Evolutionary conservation across 1,139 yeast species (phyloP).

Genomic region (Pichia sp.): DNA sequence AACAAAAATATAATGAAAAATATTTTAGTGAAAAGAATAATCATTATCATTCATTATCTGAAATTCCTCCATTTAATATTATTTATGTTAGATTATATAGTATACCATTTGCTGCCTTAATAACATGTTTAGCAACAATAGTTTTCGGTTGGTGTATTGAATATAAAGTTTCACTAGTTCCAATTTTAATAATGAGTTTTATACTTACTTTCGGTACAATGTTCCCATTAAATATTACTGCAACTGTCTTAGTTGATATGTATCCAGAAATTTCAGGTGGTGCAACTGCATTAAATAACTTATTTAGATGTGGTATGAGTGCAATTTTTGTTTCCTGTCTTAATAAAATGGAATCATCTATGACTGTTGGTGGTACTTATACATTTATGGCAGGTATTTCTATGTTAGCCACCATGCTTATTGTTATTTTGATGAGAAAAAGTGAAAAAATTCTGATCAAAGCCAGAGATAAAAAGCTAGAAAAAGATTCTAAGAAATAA

Average conservation of each 20-base stretch:
- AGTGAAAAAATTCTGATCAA: conserved; percentile 15
- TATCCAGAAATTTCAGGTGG: conserved; percentile 56
- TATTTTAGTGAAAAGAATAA: conserved; percentile 6
- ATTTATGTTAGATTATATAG: conserved; percentile 42
- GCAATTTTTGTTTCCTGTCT: conserved; percentile 62
- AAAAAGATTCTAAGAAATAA: background rate
- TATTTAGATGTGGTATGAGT: conserved; percentile 53
- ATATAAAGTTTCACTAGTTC: conserved; percentile 42
- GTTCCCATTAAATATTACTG: conserved; percentile 43
- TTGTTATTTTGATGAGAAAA: conserved; percentile 15
- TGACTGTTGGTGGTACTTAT: conserved; percentile 62
- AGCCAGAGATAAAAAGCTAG: background rate
- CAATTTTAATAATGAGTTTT: conserved; percentile 51
- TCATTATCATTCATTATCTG: conserved; percentile 1
- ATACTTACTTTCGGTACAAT: conserved; percentile 48
- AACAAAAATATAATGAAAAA: conserved; percentile 24
- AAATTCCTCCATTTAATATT: conserved; percentile 35
- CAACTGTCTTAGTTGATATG: conserved; percentile 55
- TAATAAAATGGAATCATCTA: conserved; percentile 44
- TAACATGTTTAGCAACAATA: conserved; percentile 37
- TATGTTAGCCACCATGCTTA: conserved; percentile 18
- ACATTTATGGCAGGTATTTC: conserved; percentile 45
- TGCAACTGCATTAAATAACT: conserved; percentile 54
- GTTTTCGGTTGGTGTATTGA: conserved; percentile 70
- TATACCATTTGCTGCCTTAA: conserved; percentile 33